Evolutionary conservation across 345 rosid species (phyloP), one percentile per base, ranked within the genome.

Genomic region (Trapa incisa): DNA sequence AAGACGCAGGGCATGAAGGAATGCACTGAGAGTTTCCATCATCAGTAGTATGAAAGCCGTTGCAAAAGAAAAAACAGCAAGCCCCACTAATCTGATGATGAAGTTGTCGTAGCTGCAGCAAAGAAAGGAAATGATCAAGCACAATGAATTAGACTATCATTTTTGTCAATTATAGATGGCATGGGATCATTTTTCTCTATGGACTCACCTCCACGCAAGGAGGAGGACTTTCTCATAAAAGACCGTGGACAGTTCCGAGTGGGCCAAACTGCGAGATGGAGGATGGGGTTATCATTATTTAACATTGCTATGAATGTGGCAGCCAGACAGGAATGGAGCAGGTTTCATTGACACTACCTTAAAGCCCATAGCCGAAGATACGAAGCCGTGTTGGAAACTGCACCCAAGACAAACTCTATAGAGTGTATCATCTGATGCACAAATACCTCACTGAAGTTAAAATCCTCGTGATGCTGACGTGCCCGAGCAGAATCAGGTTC

Each of bases 351-450:
- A 50, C 62, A 36, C 48, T 80, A 87, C 98, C 98, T 93, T 77
- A 90, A 86, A 72, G 98, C 97, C 98, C 98, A 93, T 58, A 93
- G 96, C 74, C 98, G 97, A 81, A 93, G 97, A 82, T 90, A 93
- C 36, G 98, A 93, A 71, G 98, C 97, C 41, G 97, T 93, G 79
- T 93, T 93, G 66, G 98, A 93, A 74, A 93, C 97, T 73, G 98
- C 86, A 65, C 96, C 98, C 42, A 93, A 87, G 73, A 93, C 91
- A 71, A 90, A 90, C 80, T 93, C 98, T 73, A 93, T 90, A 68
- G 97, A 93, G 80, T 93, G 97, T 80, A 93, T 90, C 97, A 93
- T 80, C 80, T 93, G 98, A 85, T 93, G 98, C 84, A 93, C 98
- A 83, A 93, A 93, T 68, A 90, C 79, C 85, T 93, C 98, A 77